Evolutionary conservation across 495 filamentous ascomycete species (phyloP).

Genomic region (Cudoniella acicularis): DNA sequence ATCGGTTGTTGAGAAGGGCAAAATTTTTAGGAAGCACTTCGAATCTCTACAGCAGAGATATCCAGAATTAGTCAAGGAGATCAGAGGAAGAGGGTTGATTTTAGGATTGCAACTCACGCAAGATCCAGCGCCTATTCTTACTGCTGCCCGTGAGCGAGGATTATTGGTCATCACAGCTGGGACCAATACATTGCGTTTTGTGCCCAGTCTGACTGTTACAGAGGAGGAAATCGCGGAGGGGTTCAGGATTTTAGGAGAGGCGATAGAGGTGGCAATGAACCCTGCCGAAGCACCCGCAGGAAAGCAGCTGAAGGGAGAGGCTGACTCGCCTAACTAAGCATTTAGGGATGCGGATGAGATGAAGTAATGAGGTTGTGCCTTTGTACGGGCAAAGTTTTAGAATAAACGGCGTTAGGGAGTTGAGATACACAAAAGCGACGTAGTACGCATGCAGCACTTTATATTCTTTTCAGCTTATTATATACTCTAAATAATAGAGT

Average conservation of each 20-base stretch:
- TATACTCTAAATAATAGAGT: too few relatives aligned
- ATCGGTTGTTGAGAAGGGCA: slow-evolving; percentile 59
- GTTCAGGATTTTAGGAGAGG: slow-evolving; percentile 70
- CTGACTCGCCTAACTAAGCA: slow-evolving; percentile 9
- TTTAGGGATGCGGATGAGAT: not conserved
- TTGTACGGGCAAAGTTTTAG: not conserved
- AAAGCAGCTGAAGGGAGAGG: slow-evolving; percentile 3
- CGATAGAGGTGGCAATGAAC: slow-evolving; percentile 42
- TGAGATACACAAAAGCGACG: slow-evolving; percentile 1
- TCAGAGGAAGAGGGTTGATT: slow-evolving; percentile 80
- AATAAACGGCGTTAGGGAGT: not conserved
- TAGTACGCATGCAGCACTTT: too few relatives aligned
- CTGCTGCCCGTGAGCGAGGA: slow-evolving; percentile 82
- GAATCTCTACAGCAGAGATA: slow-evolving; percentile 57
- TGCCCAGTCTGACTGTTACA: slow-evolving; percentile 75
- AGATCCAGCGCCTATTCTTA: slow-evolving; percentile 68
- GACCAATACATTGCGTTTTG: slow-evolving; percentile 81
- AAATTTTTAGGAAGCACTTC: slow-evolving; percentile 63
- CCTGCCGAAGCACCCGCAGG: slow-evolving; percentile 3
- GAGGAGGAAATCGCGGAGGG: slow-evolving; percentile 74
- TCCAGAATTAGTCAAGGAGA: slow-evolving; percentile 69
- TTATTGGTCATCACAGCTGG: slow-evolving; percentile 89
- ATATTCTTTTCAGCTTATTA: too few relatives aligned
- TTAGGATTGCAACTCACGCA: slow-evolving; percentile 75
- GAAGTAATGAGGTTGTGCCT: too few relatives aligned